Percentiles rank a stretch among this genome's conserved stretches.
These are phyloP conservation scores for Colletotrichum viniferum DNA, from an alignment of 2,329 filamentous ascomycete species.

Conservation along the genomic window DNA sequence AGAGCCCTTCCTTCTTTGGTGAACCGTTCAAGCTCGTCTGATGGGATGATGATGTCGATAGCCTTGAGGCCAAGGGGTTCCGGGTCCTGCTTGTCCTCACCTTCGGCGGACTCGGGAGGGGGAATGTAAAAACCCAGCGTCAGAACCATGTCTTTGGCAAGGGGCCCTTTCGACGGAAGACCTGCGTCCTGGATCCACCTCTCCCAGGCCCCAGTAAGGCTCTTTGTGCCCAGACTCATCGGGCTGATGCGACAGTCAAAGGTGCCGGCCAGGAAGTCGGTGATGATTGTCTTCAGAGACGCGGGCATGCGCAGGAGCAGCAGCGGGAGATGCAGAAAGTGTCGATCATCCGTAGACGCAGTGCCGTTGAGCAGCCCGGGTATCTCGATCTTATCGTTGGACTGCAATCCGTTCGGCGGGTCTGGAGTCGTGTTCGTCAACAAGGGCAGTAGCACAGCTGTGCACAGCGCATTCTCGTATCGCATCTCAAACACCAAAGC, in stretches of 20 bases:
- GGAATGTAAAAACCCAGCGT: conserved; percentile 56
- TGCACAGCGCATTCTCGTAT: conserved; percentile 58
- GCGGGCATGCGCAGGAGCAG: conserved; percentile 61
- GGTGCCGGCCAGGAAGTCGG: conserved; percentile 55
- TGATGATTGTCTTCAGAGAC: conserved; percentile 51
- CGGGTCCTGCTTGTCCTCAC: conserved; percentile 13
- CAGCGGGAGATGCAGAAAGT: conserved; percentile 55
- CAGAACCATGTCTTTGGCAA: conserved; percentile 52
- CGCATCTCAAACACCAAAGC: conserved; percentile 50
- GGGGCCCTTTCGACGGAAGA: conserved; percentile 33
- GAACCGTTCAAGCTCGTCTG: conserved; percentile 52
- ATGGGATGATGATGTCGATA: conserved; percentile 57
- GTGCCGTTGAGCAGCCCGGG: background rate
- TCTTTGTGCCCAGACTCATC: conserved; percentile 54
- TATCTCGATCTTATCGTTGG: background rate
- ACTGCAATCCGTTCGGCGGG: background rate
- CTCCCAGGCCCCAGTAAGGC: conserved; percentile 55
- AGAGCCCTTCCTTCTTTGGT: conserved; percentile 40
- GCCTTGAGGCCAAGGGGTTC: conserved; percentile 41
- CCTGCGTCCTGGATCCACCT: conserved; percentile 50
- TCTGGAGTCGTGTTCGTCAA: conserved; percentile 6
- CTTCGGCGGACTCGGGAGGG: conserved; percentile 17
- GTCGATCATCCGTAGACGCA: conserved; percentile 18
- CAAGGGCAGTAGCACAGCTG: conserved; percentile 53
- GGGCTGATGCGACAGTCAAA: conserved; percentile 63